These are phyloP conservation scores for Piper betle DNA, from an alignment of 164 flowering plant genomes.

Conservation along the genomic window DNA sequence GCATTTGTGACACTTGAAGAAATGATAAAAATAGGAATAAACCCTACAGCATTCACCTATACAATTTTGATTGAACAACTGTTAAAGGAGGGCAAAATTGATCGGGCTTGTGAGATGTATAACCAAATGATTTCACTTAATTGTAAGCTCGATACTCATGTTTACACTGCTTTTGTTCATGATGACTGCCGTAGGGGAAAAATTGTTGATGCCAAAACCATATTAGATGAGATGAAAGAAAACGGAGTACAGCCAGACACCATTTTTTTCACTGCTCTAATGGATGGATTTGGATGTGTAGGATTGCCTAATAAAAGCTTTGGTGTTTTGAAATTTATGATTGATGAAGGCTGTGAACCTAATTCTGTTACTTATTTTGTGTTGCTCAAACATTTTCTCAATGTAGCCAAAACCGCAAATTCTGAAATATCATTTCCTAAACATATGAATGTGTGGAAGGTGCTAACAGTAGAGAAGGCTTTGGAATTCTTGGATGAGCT, in stretches of 20 bases:
- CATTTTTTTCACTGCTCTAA: conserved; percentile 34
- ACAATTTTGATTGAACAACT: conserved; percentile 49
- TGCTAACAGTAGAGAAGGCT: conserved; percentile 30
- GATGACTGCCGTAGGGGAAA: conserved; percentile 38
- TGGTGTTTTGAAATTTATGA: conserved; percentile 50
- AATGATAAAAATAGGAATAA: conserved; percentile 38
- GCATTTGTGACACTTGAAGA: conserved; percentile 31
- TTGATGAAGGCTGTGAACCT: conserved; percentile 45
- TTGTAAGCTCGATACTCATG: conserved; percentile 41
- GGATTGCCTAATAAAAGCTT: conserved; percentile 36
- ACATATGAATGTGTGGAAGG: conserved; percentile 43
- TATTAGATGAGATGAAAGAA: conserved; percentile 42
- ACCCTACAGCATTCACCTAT: conserved; percentile 45
- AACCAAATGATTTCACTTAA: conserved; percentile 43
- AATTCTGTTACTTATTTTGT: conserved; percentile 36
- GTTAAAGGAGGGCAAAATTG: conserved; percentile 40
- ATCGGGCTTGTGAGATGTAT: conserved; percentile 34
- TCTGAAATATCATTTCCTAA: conserved; percentile 15
- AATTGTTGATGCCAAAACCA: conserved; percentile 40
- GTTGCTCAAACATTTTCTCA: conserved; percentile 42
- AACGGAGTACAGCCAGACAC: conserved; percentile 45
- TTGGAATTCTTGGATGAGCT: conserved; percentile 33
- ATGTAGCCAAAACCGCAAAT: conserved; percentile 14
- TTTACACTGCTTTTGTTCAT: conserved; percentile 50
- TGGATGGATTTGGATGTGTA: conserved; percentile 45